Evolutionary conservation across 805 yeast genomes (phyloP), one percentile per base, ranked within the genome.

Genomic region (Hanseniaspora vineae): DNA sequence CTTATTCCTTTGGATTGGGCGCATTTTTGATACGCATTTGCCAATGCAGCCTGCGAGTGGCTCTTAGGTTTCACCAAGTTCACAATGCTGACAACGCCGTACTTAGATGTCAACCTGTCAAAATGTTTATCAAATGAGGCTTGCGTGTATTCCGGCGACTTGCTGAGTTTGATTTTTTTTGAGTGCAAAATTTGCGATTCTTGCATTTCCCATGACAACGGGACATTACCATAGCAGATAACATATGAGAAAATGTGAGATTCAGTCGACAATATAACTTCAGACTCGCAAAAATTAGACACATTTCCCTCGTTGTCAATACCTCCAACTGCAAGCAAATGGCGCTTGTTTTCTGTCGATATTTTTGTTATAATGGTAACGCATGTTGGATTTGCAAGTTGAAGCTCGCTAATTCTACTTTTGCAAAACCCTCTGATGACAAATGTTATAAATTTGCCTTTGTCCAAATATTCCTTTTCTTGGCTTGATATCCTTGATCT

Each of bases 171-270:
- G 39, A 87, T 80, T 59, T 86, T 90, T 31, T 90, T 90, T 39
- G 84, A 77, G 40, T 88, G 78, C 48, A 92, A 66, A 11, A 92
- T 79, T 47, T 66, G 69, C 32, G 66, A 63, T 42, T 66, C 70
- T 52, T 85, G 95, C 55, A 88, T 90, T 58, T 90, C 98, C 94
- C 95, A 92, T 58, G 86, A 90, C 6, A 92, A 67, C 0, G 99
- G 98, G 1, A 89, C 89, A 31, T 94, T 84, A 3, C 97, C 98
- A 54, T 96, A 69, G 2, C 89, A 73, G 65, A 88, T 96, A 0
- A 83, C 75, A 62, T 82, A 90, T 1, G 96, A 78, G 56, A 80
- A 83, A 66, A 71, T 64, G 65, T 74, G 61, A 5, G 52, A 52
- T 42, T 68, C 66, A 42, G 71, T 68, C 58, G 78, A 74, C 49